A percentile compares a stretch with the other conserved stretches of the same genome.
Conservation (phyloP, 148 eudicot genomes). For the Nepenthes mirabilis region DNA sequence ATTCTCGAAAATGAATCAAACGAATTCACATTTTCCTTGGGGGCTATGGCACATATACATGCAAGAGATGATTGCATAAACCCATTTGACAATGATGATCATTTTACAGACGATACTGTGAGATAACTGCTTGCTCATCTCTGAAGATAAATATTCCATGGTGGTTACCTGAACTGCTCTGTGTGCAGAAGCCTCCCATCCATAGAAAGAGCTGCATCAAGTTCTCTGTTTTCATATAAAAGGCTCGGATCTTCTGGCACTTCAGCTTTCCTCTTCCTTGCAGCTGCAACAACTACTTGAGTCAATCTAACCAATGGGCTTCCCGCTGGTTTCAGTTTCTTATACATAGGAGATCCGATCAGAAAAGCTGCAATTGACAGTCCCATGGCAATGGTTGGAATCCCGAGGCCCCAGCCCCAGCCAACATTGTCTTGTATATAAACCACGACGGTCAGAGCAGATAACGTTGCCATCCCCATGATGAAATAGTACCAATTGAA, state of each 20-base stretch:
- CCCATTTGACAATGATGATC: background rate
- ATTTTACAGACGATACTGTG: background rate
- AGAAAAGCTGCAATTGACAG: conserved; percentile 31
- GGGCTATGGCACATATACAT: no score
- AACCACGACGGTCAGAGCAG: conserved; percentile 42
- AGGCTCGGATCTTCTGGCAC: conserved; percentile 14
- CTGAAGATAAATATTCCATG: background rate
- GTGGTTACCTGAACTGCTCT: conserved; percentile 35
- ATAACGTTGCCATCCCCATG: conserved; percentile 37
- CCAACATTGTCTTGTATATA: conserved; percentile 54
- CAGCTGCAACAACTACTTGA: conserved; percentile 41
- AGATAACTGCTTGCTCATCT: background rate
- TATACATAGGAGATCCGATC: conserved; percentile 33
- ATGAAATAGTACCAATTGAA: conserved; percentile 47
- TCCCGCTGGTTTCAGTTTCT: conserved; percentile 35
- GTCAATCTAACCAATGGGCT: conserved; percentile 42
- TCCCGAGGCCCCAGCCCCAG: conserved; percentile 58
- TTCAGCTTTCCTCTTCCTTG: conserved; percentile 31
- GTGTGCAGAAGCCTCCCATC: conserved; percentile 48
- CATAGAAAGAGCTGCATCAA: conserved; percentile 31
- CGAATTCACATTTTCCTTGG: no score
- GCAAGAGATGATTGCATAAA: no score
- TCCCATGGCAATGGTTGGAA: conserved; percentile 51
- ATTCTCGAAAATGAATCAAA: no score
- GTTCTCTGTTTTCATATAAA: conserved; percentile 32